Base-by-base conservation (phyloP, 208 protist species). In the Herpetomonas samuelpessoai region DNA sequence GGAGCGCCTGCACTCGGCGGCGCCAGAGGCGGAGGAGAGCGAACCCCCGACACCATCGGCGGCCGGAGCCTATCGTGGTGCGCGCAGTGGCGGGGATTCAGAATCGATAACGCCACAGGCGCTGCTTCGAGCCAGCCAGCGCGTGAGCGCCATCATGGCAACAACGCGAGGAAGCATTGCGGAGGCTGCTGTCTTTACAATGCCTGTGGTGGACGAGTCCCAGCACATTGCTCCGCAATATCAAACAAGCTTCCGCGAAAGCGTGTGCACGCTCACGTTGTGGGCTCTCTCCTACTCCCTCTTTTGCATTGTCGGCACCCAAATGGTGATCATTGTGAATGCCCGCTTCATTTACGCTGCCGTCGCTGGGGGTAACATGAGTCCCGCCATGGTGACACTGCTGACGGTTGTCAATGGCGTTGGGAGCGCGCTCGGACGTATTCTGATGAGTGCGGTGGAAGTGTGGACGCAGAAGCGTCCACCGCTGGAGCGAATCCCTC, bases 341-440 rank as follows among this genome's bases (percentile, higher is more conserved):
- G 74, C 83, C n/a, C 72, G 81, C 61, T 89, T 83, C 44, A 85
- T 93, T 41, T 89, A 86, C 61, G 74, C 64, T 1, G 80, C 87
- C 1, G 38, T 89, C n/a, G 70, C 74, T 1, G 73, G 69, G 16
- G 65, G 63, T 14, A 29, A 47, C 9, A 62, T 74, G 18, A 75
- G 48, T 10, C 46, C 62, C 14, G 80, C 83, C 46, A 62, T 89
- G 24, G 74, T 77, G 41, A 74, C 78, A 10, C 63, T 90, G 9
- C 56, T 91, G 26, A 93, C 81, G 0, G 68, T 88, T 0, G 50
- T 90, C 31, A 83, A 81, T 59, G 83, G 86, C 38, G 72, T 72
- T 0, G 86, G 86, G n/a, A 93, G 86, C 51, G 86, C 78, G 0
- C 27, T 81, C 2, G 86, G 83, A 0, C 69, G 86, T 7, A 71